phyloP scores from a whole-genome alignment of 192 early-diverging fungal genomes.

The Rhizophlyctis rosea region DNA sequence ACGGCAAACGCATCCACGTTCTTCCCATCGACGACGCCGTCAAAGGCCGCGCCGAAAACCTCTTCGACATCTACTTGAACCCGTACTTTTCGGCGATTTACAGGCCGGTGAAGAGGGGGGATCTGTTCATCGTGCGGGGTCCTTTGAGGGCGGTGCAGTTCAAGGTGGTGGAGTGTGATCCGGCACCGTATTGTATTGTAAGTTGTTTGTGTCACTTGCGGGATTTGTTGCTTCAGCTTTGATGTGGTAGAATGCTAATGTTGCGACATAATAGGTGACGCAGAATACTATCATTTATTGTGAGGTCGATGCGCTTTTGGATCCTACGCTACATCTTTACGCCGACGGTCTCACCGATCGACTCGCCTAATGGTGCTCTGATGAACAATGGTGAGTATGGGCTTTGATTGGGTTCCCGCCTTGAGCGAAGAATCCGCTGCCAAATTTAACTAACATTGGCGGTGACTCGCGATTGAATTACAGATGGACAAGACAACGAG shows the following conservation, averaged over 20 bases:
- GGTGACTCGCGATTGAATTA: too few species aligned
- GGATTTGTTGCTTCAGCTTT: background rate
- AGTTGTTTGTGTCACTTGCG: conserved; percentile 45
- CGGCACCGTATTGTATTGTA: conserved; percentile 94
- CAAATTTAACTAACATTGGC: too few species aligned
- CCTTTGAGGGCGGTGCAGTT: conserved; percentile 98
- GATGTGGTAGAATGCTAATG: background rate
- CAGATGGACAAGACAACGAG: too few species aligned
- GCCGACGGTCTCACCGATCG: too few species aligned
- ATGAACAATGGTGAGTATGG: too few species aligned
- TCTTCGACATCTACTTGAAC: conserved; percentile 97
- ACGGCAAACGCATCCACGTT: conserved; percentile 94
- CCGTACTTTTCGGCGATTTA: conserved; percentile 98
- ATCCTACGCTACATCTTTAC: too few species aligned
- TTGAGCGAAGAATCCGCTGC: too few species aligned
- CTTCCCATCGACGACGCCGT: conserved; percentile 97
- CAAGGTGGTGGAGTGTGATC: conserved; percentile 95
- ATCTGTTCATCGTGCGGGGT: conserved; percentile 89
- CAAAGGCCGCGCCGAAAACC: conserved; percentile 93
- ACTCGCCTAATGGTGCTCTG: too few species aligned
- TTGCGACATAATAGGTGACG: conserved; percentile 63
- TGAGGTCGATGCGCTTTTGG: conserved; percentile 97
- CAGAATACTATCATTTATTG: conserved; percentile 98
- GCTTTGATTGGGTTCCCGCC: too few species aligned
- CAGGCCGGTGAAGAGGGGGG: conserved; percentile 92